Conservation (phyloP, 169 alveolate genomes). For the Miamiensis avidus region DNA sequence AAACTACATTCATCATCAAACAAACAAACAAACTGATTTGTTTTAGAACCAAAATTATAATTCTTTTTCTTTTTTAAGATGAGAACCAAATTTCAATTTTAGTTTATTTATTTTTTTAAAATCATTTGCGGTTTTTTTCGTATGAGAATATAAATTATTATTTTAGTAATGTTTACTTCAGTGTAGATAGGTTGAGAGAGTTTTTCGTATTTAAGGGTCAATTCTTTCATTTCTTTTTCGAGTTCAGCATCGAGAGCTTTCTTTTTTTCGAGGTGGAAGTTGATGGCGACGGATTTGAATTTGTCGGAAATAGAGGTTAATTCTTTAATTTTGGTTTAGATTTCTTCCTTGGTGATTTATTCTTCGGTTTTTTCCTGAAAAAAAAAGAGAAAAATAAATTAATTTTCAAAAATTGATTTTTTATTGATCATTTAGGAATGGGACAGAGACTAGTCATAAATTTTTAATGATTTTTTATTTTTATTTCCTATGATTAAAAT, state of each 20-base stretch:
- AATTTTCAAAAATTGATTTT: no score
- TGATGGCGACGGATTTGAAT: slow-evolving; percentile 36
- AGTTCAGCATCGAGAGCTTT: slow-evolving; percentile 34
- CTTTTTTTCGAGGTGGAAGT: slow-evolving; percentile 25
- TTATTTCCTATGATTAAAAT: no score
- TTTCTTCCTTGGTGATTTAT: not conserved
- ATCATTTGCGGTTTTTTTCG: no score
- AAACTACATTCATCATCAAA: not conserved
- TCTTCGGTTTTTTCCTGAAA: not conserved
- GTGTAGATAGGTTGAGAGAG: slow-evolving; percentile 19
- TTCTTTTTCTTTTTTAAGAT: no score
- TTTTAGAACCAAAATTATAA: no score
- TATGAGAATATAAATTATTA: not conserved
- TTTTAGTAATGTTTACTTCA: not conserved
- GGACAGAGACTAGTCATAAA: no score
- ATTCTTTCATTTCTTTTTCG: slow-evolving; percentile 19
- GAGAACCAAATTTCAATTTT: no score
- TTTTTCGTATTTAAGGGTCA: slow-evolving; percentile 19
- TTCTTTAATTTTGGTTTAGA: not conserved
- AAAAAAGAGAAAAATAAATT: no score
- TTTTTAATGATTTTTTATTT: no score
- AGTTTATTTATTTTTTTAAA: no score
- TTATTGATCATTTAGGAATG: no score
- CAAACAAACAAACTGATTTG: not conserved
- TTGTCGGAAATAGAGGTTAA: slow-evolving; percentile 7